Conservation (phyloP, 306 rosid genomes). For the Vigna hirtella region DNA sequence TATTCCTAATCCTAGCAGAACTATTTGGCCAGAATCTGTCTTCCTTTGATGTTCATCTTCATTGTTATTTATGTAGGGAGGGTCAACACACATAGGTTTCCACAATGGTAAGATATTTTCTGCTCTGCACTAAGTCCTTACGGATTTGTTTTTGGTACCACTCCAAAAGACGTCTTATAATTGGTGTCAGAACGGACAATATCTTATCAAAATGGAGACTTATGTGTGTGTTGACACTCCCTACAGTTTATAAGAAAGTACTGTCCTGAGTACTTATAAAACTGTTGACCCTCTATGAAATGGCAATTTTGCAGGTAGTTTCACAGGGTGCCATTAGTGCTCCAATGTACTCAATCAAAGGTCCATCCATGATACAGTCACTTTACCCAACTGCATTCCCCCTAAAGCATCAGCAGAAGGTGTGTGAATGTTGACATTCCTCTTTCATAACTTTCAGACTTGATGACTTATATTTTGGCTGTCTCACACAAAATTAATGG, state of each 20-base stretch:
- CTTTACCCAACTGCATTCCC: conserved; percentile 90
- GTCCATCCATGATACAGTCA: conserved; percentile 92
- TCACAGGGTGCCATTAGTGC: conserved; percentile 97
- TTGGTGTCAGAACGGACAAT: too few species aligned
- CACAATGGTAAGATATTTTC: too few species aligned
- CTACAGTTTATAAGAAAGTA: not conserved
- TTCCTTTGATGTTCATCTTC: conserved; percentile 1
- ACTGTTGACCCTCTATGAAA: conserved; percentile 8
- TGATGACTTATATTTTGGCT: not conserved
- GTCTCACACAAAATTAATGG: conserved; percentile 18
- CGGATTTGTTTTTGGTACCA: too few species aligned
- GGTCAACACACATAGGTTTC: too few species aligned
- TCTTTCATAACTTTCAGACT: conserved; percentile 15
- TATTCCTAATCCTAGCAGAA: not conserved
- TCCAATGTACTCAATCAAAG: conserved; percentile 89
- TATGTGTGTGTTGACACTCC: too few species aligned
- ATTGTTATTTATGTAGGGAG: not conserved
- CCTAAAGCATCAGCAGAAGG: conserved; percentile 98
- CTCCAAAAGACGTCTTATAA: too few species aligned
- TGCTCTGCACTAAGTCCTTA: rapidly evolving
- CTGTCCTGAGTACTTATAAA: conserved; percentile 4
- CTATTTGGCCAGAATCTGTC: not conserved
- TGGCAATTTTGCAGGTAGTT: conserved; percentile 68
- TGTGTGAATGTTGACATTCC: conserved; percentile 39
- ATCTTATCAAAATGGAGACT: too few species aligned